Conservation (phyloP, 257 asterid species). For the Plantago elongata region DNA sequence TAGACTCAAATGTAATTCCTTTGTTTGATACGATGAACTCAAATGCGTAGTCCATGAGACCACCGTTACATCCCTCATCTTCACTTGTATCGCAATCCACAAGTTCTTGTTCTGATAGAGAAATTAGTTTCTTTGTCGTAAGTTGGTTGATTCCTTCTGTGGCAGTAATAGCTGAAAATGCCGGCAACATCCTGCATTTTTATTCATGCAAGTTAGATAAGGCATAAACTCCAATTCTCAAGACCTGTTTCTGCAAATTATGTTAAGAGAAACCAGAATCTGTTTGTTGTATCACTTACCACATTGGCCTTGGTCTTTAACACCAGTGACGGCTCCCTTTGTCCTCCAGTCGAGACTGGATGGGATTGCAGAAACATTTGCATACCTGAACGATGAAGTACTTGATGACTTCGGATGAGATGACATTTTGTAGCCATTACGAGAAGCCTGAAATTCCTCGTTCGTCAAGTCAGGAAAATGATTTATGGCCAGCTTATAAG, state of each 20-base stretch:
- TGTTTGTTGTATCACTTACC: conserved; percentile 14
- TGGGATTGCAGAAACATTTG: conserved; percentile 19
- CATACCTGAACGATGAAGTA: conserved; percentile 19
- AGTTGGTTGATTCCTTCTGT: conserved; percentile 10
- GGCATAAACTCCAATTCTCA: no score
- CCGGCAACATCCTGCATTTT: conserved; percentile 1
- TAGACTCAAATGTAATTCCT: background rate
- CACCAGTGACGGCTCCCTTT: conserved; percentile 34
- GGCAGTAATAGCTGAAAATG: conserved; percentile 3
- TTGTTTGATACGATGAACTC: conserved; percentile 2
- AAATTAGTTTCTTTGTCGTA: background rate
- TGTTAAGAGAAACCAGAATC: no score
- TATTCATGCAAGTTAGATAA: background rate
- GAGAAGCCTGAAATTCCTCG: conserved; percentile 24
- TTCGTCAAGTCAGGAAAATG: conserved; percentile 39
- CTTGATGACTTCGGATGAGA: background rate
- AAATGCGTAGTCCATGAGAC: background rate
- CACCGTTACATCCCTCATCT: conserved; percentile 2
- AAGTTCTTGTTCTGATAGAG: conserved; percentile 8
- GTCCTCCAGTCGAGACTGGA: conserved; percentile 28
- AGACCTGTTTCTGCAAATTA: no score
- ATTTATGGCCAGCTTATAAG: conserved; percentile 32
- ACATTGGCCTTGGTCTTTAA: conserved; percentile 31
- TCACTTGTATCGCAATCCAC: conserved; percentile 9
- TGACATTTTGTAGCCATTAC: conserved; percentile 2